A percentile compares a stretch with the other conserved stretches of the same genome.
phyloP scores from a whole-genome alignment of 306 rosid genomes.

The Adenanthera pavonina region DNA sequence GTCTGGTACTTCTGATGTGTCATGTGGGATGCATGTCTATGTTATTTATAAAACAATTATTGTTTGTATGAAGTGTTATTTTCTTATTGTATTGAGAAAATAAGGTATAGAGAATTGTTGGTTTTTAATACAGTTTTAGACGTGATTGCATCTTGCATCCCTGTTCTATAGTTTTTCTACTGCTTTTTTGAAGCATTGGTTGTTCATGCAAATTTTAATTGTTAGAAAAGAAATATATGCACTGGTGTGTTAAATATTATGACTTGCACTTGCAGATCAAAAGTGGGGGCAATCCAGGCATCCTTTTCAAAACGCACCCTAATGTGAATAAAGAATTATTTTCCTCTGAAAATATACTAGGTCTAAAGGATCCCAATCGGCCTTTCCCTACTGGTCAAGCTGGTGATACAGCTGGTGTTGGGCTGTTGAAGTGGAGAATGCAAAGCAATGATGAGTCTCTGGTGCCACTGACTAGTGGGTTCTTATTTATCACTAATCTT shows the following conservation, averaged over 20 bases:
- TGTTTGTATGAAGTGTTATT: background rate
- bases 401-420: conserved; percentile 83
- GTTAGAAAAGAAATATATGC: background rate
- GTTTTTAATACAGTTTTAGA: background rate
- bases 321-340: conserved; percentile 95
- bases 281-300: conserved; percentile 81
- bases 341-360: conserved; percentile 70
- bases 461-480: conserved; percentile 83
- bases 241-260: conserved; percentile 20
- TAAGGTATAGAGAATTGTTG: background rate
- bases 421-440: conserved; percentile 91
- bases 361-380: conserved; percentile 78
- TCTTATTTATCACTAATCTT: conserved; percentile 16
- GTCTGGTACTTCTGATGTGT: background rate
- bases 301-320: conserved; percentile 97
- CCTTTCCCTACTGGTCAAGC: conserved; percentile 91
- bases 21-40: background rate
- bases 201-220: conserved; percentile 32
- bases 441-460: conserved; percentile 81
- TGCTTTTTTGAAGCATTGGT: background rate
- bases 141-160: conserved; percentile 1
- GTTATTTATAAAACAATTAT: background rate
- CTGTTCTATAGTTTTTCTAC: background rate
- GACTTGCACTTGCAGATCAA: conserved; percentile 67
- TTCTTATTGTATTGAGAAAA: background rate